Percentiles rank a stretch among this genome's conserved stretches.
Conservation (phyloP, 768 basidiomycete genomes). For the Lentinula aciculospora region DNA sequence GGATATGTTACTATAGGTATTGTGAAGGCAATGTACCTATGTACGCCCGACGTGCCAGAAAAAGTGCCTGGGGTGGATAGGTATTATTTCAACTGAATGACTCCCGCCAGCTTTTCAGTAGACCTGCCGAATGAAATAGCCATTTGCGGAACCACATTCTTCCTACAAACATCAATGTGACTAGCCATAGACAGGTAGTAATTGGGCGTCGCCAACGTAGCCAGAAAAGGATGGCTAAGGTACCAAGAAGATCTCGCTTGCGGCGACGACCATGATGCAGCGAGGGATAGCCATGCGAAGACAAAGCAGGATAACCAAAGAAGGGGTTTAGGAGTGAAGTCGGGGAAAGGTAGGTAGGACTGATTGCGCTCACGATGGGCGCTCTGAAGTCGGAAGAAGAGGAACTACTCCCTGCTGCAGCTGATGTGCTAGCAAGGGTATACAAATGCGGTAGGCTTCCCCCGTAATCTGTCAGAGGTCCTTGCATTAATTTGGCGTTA, state of each 20-base stretch:
- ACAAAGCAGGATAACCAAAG: conserved; percentile 62
- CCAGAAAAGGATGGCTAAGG: conserved; percentile 63
- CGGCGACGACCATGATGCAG: conserved; percentile 61
- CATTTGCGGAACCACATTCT: conserved; percentile 20
- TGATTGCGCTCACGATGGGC: too few species aligned
- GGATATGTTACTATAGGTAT: not conserved
- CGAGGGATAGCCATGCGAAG: conserved; percentile 28
- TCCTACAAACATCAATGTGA: conserved; percentile 22
- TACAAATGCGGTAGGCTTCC: conserved; percentile 50
- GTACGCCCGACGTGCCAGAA: too few species aligned
- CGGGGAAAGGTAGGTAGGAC: conserved; percentile 35
- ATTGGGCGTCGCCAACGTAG: conserved; percentile 49
- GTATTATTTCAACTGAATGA: not conserved
- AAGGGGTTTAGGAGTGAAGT: conserved; percentile 66
- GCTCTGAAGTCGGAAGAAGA: not conserved
- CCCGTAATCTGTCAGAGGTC: conserved; percentile 52
- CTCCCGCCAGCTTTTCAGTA: not conserved
- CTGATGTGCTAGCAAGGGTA: conserved; percentile 40
- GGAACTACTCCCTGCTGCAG: conserved; percentile 20
- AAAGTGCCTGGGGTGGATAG: not conserved
- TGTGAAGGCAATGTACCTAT: not conserved
- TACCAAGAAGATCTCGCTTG: conserved; percentile 61
- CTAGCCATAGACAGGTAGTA: conserved; percentile 25
- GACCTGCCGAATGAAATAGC: not conserved
- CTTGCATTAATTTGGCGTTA: conserved; percentile 14